Evolutionary conservation across 192 early-diverging fungal species (phyloP), one percentile per base, ranked within the genome.

Genomic region (Backusella australiensis): DNA sequence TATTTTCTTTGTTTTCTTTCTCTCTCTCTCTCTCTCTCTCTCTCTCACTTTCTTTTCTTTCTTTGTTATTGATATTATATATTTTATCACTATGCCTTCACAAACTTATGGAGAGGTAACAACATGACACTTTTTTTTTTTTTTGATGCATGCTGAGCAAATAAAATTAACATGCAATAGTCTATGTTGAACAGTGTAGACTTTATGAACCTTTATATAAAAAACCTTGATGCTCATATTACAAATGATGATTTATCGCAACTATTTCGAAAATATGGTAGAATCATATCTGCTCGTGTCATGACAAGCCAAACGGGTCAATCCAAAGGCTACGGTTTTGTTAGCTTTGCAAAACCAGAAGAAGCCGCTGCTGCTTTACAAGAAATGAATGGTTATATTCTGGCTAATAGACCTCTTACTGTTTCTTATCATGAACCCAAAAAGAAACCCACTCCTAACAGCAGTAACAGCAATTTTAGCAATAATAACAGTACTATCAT

Each of bases 161-260:
- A 11, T 26, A 23, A 0, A 59, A 12, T n/a, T 26, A 26, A 59
- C 56, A 12, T 9, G 26, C 8, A 59, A 11, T 26, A 59, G 56
- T 59, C 56, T 59, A 59, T 59, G 2, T 59, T 59, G 8, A 71
- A 63, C 26, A 81, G 77, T 32, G 11, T 69, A 29, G 85, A 86
- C 70, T 73, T 82, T 56, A 76, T 93, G 75, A 98, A 98, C 85
- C 93, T 98, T 78, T 98, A 96, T 85, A 98, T 98, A 87, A 98
- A 98, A 87, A 98, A 98, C 90, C 86, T 98, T 65, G 96, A 97
- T 87, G 82, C 91, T 23, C 86, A 91, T 66, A 94, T 97, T 75
- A 95, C 95, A 87, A 95, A 94, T 87, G 92, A 94, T 85, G 95
- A 96, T 68, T 89, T 98, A 53, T 94, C 95, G 84, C 93, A 95